Conservation (phyloP, 2,329 filamentous ascomycete species). For the Paracoccidioides brasiliensis region DNA sequence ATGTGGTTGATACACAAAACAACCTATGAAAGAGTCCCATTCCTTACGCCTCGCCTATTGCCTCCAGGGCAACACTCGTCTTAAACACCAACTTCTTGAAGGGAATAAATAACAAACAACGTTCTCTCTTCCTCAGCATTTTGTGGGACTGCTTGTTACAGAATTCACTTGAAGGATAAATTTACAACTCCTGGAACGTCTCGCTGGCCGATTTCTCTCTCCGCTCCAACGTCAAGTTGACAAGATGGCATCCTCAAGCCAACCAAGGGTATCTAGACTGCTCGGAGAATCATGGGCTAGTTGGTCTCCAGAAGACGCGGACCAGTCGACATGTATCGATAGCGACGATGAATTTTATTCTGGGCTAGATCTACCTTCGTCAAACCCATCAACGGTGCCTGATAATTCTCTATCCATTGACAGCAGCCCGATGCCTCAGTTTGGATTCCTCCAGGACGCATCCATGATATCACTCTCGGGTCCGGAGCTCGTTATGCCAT, state of each 20-base stretch:
- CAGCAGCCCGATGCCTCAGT: neutral
- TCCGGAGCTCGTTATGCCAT: constrained; percentile 6
- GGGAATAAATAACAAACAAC: neutral
- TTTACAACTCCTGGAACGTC: neutral
- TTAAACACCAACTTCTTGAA: no score
- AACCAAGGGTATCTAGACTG: neutral
- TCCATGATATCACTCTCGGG: neutral
- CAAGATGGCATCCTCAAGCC: neutral
- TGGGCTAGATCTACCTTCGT: constrained; percentile 1
- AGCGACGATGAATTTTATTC: neutral
- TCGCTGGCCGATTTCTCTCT: neutral
- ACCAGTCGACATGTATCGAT: neutral
- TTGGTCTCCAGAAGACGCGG: constrained; percentile 5
- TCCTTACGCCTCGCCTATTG: neutral
- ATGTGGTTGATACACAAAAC: neutral
- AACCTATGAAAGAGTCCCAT: neutral
- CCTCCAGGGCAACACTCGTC: neutral
- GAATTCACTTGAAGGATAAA: neutral
- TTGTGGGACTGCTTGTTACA: neutral
- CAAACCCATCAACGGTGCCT: neutral
- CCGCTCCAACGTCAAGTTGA: neutral
- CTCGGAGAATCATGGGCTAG: constrained; percentile 4
- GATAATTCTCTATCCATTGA: neutral
- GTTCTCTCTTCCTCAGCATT: neutral
- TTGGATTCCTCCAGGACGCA: neutral